Conservation (phyloP, 1,139 yeast genomes). For the Starmera stellimalicola region DNA sequence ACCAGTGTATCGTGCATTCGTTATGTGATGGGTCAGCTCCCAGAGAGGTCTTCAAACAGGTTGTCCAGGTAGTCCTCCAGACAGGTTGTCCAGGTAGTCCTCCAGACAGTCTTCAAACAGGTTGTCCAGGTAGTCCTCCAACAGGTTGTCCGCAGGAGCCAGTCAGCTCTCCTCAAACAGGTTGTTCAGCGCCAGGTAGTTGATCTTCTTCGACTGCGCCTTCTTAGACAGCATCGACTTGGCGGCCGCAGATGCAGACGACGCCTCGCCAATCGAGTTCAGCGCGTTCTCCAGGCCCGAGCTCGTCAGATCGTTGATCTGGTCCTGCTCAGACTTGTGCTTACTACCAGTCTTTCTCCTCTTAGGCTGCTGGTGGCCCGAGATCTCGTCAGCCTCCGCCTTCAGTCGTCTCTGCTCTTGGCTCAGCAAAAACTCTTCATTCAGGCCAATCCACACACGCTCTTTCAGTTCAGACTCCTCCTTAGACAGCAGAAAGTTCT, state of each 20-base stretch:
- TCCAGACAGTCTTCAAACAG: too few species aligned
- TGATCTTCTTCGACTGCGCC: constrained; percentile 76
- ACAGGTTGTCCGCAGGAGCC: too few species aligned
- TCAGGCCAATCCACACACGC: constrained; percentile 79
- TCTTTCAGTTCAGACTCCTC: constrained; percentile 67
- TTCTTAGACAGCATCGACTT: constrained; percentile 60
- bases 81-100: too few species aligned
- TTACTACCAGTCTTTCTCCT: constrained; percentile 25
- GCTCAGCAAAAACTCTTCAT: constrained; percentile 75
- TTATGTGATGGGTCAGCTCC: too few species aligned
- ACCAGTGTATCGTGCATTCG: too few species aligned
- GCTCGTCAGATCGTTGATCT: constrained; percentile 19
- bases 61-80: too few species aligned
- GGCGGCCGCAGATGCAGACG: constrained; percentile 68
- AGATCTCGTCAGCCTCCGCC: constrained; percentile 74
- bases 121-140: too few species aligned
- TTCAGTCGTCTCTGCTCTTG: constrained; percentile 82
- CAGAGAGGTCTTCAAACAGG: too few species aligned
- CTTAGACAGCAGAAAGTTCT: constrained; percentile 45
- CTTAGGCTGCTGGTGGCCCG: constrained; percentile 52
- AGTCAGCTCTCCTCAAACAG: constrained; percentile 32
- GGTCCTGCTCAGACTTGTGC: constrained; percentile 18
- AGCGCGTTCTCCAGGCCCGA: constrained; percentile 25
- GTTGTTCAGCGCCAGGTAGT: constrained; percentile 67
- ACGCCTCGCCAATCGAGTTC: constrained; percentile 32